Conservation (phyloP, 2,329 filamentous ascomycete species). For the Rhinocladiella mackenziei region DNA sequence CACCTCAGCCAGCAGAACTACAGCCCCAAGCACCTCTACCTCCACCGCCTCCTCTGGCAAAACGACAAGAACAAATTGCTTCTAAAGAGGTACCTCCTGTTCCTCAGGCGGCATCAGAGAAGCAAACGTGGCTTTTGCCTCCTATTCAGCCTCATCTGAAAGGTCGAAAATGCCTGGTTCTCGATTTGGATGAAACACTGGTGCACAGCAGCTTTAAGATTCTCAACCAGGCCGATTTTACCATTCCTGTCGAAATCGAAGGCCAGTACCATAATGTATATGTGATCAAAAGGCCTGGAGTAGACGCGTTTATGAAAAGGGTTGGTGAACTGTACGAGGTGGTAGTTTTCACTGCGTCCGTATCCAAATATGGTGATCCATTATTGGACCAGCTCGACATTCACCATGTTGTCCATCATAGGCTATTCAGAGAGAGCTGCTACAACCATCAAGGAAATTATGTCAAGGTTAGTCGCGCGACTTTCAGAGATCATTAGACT, state of each 20-base stretch:
- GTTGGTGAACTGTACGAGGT: conserved; percentile 98
- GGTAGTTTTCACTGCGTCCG: conserved; percentile 96
- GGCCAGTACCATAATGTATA: conserved; percentile 99
- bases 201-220: conserved; percentile 99
- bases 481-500: no score
- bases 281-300: conserved; percentile 97
- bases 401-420: conserved; percentile 91
- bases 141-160: conserved; percentile 73
- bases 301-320: conserved; percentile 98
- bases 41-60: conserved; percentile 52
- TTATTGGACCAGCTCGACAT: conserved; percentile 95
- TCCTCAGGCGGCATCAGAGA: conserved; percentile 42
- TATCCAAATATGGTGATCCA: conserved; percentile 98
- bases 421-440: conserved; percentile 95
- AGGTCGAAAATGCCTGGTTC: conserved; percentile 87
- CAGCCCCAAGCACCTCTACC: conserved; percentile 50
- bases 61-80: conserved; percentile 40
- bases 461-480: conserved; percentile 62
- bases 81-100: conserved; percentile 42
- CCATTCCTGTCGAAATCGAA: conserved; percentile 97
- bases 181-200: conserved; percentile 93
- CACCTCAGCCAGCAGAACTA: conserved; percentile 41
- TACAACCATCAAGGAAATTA: conserved; percentile 99
- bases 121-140: conserved; percentile 72
- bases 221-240: conserved; percentile 96